These are phyloP conservation scores for Penicillium sp. DNA, from an alignment of 2,329 filamentous ascomycete genomes.

Conservation along the genomic window DNA sequence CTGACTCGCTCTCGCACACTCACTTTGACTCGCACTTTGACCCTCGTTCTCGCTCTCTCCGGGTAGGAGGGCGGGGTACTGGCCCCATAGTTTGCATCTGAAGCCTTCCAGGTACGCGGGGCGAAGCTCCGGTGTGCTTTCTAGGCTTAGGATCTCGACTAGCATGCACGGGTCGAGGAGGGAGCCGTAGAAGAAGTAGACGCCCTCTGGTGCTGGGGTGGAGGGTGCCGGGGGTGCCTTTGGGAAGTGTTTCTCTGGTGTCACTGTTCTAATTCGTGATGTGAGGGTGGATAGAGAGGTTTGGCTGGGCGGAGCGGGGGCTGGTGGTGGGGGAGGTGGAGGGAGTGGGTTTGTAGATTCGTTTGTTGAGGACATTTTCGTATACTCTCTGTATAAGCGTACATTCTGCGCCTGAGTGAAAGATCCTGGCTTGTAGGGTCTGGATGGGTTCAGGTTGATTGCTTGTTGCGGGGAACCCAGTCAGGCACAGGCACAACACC, in stretches of 20 bases:
- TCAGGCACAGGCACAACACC: background rate
- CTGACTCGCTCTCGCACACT: no score
- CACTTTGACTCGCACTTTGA: no score
- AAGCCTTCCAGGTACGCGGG: constrained; percentile 24
- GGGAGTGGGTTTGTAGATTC: background rate
- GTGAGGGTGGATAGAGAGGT: constrained; percentile 7
- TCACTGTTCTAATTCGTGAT: constrained; percentile 3
- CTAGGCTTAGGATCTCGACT: constrained; percentile 19
- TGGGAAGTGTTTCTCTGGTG: constrained; percentile 5
- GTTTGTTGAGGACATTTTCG: background rate
- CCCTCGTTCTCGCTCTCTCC: no score
- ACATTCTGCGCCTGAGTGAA: no score
- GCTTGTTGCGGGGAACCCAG: no score
- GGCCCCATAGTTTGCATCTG: constrained; percentile 25
- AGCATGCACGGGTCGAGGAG: constrained; percentile 32
- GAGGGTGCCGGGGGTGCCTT: background rate
- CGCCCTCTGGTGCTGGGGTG: constrained; percentile 11
- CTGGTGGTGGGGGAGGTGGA: constrained; percentile 10
- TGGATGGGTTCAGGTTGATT: no score
- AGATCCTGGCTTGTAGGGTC: background rate
- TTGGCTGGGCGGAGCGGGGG: constrained; percentile 2
- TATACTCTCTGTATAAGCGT: no score
- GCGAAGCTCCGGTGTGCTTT: constrained; percentile 15
- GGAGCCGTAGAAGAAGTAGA: constrained; percentile 42
- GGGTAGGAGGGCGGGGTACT: constrained; percentile 24